phyloP scores from a whole-genome alignment of 805 yeast species.

The Candida methanosorbosa region DNA sequence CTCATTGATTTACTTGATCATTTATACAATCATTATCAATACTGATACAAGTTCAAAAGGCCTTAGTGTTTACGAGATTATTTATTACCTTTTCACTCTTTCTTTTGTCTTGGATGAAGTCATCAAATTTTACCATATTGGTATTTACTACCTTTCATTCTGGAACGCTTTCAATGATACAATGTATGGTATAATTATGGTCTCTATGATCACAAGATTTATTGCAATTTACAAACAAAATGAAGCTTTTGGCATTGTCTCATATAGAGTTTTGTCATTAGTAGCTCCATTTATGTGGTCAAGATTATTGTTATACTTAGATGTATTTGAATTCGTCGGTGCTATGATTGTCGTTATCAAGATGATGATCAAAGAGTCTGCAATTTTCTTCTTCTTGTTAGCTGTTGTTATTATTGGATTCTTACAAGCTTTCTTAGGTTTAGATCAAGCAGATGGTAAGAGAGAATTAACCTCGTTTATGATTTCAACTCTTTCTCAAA shows the following conservation, averaged over 20 bases:
- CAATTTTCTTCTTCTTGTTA: slow-evolving; percentile 72
- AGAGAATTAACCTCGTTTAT: slow-evolving; percentile 64
- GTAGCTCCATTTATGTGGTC: slow-evolving; percentile 88
- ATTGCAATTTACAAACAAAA: slow-evolving; percentile 16
- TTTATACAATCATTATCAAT: slow-evolving; percentile 61
- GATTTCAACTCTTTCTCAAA: slow-evolving; percentile 54
- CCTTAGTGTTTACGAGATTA: slow-evolving; percentile 40
- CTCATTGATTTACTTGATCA: slow-evolving; percentile 49
- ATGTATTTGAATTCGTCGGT: slow-evolving; percentile 76
- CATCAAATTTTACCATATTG: slow-evolving; percentile 68
- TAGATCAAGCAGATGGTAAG: slow-evolving; percentile 82
- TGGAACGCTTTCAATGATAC: slow-evolving; percentile 73
- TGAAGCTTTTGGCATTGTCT: slow-evolving; percentile 16
- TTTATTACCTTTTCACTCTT: slow-evolving; percentile 57
- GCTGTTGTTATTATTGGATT: slow-evolving; percentile 69
- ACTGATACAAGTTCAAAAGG: slow-evolving; percentile 32
- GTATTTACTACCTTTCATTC: slow-evolving; percentile 61
- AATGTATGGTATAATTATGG: slow-evolving; percentile 47
- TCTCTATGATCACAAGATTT: slow-evolving; percentile 49
- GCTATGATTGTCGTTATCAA: slow-evolving; percentile 81
- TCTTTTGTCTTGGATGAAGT: slow-evolving; percentile 64
- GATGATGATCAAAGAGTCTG: slow-evolving; percentile 79
- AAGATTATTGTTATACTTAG: slow-evolving; percentile 65
- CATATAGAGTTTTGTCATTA: slow-evolving; percentile 65
- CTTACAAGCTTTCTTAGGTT: slow-evolving; percentile 77